Base-by-base conservation (phyloP, 148 eudicot species). In the Oxyria digyna region DNA sequence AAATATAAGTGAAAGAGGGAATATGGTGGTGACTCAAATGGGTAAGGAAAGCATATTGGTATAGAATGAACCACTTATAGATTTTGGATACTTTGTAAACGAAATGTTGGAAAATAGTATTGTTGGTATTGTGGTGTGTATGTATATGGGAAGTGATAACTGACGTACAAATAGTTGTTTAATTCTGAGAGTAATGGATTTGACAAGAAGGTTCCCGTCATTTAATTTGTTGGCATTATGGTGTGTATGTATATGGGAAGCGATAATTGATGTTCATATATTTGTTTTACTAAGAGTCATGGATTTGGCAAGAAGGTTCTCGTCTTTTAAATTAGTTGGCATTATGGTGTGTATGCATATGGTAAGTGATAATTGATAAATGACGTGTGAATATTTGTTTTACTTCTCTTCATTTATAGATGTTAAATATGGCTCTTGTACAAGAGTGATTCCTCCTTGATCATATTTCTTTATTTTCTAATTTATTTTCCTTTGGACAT, bases 131-230 rank as follows among this genome's bases (percentile, higher is more conserved):
- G 33, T 63, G 65, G 55, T 38, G 71, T 67, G 35, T 38, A 59
- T 73, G 67, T 62, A 42, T 17, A 24, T 43, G 68, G 62, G 15
- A 67, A 49, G 8, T 59, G 68, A 17, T 69, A 37, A 52, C 9
- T 13, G 4, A 37, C 71, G 11, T 32, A 42, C 10, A 54, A 42
- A 52, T 64, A 42, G 18, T 38, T 31, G 31, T 67, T 54, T 54
- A 3, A 54, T 15, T 24, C 14, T 54, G 32, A 6, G 31, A 10
- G 31, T 24, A 26, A 54, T 54, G 31, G 57, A 6, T 49, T 20
- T 8, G 11, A 31, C 31, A 26, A 54, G 62, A 54, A 54, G 3
- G 3, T 54, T 24, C 3, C 9, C 5, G 4, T 24, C 13, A 54
- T 54, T 54, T 54, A 54, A 23, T n/a, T n/a, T n/a, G n/a, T n/a